phyloP scores from a whole-genome alignment of 1,284 basidiomycete species.

The Sutorius eximius region DNA sequence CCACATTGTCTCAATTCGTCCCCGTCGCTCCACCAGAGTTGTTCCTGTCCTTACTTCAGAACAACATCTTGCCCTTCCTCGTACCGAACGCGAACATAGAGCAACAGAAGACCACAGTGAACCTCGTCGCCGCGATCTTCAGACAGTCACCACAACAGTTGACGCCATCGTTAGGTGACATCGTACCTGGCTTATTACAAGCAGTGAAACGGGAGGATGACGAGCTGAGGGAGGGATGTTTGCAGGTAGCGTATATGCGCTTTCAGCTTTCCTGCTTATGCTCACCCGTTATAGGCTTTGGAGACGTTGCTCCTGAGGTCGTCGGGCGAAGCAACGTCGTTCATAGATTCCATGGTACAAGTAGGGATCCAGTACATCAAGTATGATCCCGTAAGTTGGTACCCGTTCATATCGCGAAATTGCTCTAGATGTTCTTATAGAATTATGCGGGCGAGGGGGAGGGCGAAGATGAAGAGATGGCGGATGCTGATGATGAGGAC shows the following conservation, averaged over 20 bases:
- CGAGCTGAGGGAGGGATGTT: constrained; percentile 73
- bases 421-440: constrained; percentile 39
- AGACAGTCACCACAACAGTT: constrained; percentile 69
- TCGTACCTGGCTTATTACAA: constrained; percentile 70
- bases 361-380: constrained; percentile 79
- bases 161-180: constrained; percentile 53
- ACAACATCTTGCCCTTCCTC: constrained; percentile 64
- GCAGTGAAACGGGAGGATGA: constrained; percentile 73
- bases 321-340: constrained; percentile 77
- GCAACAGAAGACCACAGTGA: constrained; percentile 74
- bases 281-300: constrained; percentile 51
- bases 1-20: constrained; percentile 79
- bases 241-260: constrained; percentile 54
- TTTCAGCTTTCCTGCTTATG: not conserved
- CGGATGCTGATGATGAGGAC: constrained; percentile 73
- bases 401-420: not conserved
- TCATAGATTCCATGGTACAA: constrained; percentile 68
- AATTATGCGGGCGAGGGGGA: constrained; percentile 85
- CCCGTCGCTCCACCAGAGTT: constrained; percentile 62
- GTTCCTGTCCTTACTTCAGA: constrained; percentile 55
- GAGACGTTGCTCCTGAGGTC: constrained; percentile 84
- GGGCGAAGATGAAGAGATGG: constrained; percentile 83
- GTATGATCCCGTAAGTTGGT: constrained; percentile 81
- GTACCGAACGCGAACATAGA: constrained; percentile 53
- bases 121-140: constrained; percentile 78